phyloP scores from a whole-genome alignment of 306 rosid genomes.

The Macrotyloma uniflorum region DNA sequence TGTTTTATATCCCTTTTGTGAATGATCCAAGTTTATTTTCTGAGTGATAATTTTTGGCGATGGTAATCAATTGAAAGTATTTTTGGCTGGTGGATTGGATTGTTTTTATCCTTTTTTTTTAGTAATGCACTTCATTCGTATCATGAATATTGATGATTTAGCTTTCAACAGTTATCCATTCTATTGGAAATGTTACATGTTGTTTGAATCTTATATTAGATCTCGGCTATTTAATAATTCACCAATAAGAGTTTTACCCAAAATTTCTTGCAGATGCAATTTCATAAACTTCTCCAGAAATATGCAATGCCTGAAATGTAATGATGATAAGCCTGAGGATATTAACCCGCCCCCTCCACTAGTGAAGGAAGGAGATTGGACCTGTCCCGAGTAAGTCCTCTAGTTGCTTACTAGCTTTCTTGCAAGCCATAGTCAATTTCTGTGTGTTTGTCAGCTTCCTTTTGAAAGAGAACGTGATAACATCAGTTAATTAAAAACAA shows the following conservation, averaged over 20 bases:
- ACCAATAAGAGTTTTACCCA: slow-evolving; percentile 2
- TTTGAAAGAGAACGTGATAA: slow-evolving; percentile 6
- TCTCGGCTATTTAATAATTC: slow-evolving; percentile 22
- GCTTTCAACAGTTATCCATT: not conserved
- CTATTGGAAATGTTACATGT: slow-evolving; percentile 8
- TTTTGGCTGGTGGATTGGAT: slow-evolving; percentile 22
- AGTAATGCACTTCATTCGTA: slow-evolving; percentile 7
- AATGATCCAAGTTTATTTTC: slow-evolving; percentile 22
- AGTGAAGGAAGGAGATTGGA: slow-evolving; percentile 88
- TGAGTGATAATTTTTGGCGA: not conserved
- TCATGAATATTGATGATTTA: slow-evolving; percentile 22
- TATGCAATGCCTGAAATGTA: slow-evolving; percentile 61
- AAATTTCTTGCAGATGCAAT: slow-evolving; percentile 66
- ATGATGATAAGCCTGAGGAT: slow-evolving; percentile 63
- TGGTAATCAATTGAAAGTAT: not conserved
- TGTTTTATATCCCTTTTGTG: slow-evolving; percentile 6
- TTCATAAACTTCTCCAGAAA: slow-evolving; percentile 82
- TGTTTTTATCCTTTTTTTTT: not conserved
- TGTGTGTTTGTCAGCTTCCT: not conserved
- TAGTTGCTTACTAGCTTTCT: slow-evolving; percentile 6
- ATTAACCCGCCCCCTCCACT: slow-evolving; percentile 35
- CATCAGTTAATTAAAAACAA: slow-evolving; percentile 14
- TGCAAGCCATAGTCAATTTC: not conserved
- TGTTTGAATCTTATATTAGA: slow-evolving; percentile 22
- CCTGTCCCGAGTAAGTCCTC: slow-evolving; percentile 71